Base-by-base conservation (phyloP, 257 asterid species). In the Mitragyna speciosa region DNA sequence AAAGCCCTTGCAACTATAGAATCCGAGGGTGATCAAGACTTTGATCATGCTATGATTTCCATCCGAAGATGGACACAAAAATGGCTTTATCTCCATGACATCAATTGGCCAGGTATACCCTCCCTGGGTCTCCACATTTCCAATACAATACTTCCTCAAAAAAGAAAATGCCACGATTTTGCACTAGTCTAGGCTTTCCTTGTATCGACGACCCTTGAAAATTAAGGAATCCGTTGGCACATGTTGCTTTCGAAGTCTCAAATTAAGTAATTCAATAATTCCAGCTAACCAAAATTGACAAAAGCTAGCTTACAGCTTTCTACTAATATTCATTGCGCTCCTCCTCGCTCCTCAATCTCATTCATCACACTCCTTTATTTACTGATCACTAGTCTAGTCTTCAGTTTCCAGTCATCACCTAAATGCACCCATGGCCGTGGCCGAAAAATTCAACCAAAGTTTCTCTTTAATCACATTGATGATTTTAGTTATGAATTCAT, bases 361-460 rank as follows among this genome's bases (percentile, higher is more conserved):
- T 1, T 43, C 75, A 43, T 69, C 59, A 70, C 74, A 49, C 33
- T 10, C 5, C 43, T 70, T 30, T 30, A 81, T 24, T 19, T 41
- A 5, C 59, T 54, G 48, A 41, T 7, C 26, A 9, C 19, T 70
- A 19, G 26, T 80, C 26, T 10, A 26, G 7, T 43, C 15, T 16
- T 5, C 43, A n/a, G 41, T 36, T 66, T 7, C 36, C 4, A 39
- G 41, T n/a, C 30, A 19, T 70, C 3, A 4, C 20, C 52, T 20
- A 73, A 52, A 48, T 45, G 70, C 73, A 48, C 39, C 77, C 64
- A 73, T 17, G 24, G 78, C 76, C 24, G 86, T 86, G 89, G 80
- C 80, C 48, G 54, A 56, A 82, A 80, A 22, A 39, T n/a, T 54
- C 56, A 61, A 47, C 47, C 49, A 80, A 31, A 24, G 73, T 33